Percentiles rank a stretch among this genome's conserved stretches.
Conservation (phyloP, 2,329 filamentous ascomycete genomes). For the Exophiala phaeomuriformis region DNA sequence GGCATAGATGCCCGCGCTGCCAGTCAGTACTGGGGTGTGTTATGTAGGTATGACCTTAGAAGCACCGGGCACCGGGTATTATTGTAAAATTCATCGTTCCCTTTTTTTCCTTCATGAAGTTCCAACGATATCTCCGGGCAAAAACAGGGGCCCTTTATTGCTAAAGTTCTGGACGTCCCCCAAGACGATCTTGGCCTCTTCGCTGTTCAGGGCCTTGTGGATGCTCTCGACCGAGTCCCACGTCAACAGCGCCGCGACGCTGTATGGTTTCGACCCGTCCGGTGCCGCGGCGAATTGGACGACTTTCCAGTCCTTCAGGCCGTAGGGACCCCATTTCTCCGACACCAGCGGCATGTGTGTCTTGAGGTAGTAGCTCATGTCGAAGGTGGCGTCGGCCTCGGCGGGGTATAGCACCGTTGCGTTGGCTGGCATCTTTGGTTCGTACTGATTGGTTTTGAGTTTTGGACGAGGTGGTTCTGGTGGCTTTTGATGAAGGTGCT, state of each 20-base stretch:
- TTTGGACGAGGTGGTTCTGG: neutral
- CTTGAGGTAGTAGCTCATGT: conserved; percentile 45
- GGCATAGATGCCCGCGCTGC: too few species aligned
- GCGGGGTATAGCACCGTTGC: conserved; percentile 36
- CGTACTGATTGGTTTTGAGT: neutral
- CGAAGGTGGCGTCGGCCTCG: conserved; percentile 37
- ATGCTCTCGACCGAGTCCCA: conserved; percentile 19
- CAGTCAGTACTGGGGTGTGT: too few species aligned
- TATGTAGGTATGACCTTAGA: too few species aligned
- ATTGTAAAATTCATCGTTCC: too few species aligned
- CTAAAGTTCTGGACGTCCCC: conserved; percentile 24
- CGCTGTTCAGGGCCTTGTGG: conserved; percentile 6
- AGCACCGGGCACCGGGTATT: too few species aligned
- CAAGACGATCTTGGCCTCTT: conserved; percentile 8
- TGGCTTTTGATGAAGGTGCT: neutral
- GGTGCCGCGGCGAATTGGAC: conserved; percentile 7
- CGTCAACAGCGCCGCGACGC: conserved; percentile 11
- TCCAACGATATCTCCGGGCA: conserved; percentile 11
- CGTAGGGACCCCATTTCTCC: conserved; percentile 35
- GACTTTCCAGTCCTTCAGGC: conserved; percentile 32
- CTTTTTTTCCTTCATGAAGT: neutral
- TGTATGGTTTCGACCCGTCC: conserved; percentile 17
- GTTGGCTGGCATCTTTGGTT: conserved; percentile 5
- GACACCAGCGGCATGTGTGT: conserved; percentile 43
- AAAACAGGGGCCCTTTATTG: conserved; percentile 17